Evolutionary conservation across 2,329 filamentous ascomycete genomes (phyloP).

Genomic region (Aspergillus felis): DNA sequence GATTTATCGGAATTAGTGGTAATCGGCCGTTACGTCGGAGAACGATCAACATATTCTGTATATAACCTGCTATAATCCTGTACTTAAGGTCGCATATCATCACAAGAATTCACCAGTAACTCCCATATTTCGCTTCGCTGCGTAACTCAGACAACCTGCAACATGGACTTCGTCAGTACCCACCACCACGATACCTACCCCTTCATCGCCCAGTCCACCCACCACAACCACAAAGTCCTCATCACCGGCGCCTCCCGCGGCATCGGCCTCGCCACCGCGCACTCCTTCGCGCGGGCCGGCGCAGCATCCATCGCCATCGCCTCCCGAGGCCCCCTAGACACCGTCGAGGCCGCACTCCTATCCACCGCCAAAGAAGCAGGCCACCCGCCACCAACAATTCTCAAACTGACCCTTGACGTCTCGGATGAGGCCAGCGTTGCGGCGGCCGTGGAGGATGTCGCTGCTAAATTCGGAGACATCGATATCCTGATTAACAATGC

Average conservation of each 20-base stretch:
- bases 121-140: background rate
- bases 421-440: conserved; percentile 30
- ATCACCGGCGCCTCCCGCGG: conserved; percentile 37
- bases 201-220: conserved; percentile 23
- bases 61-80: background rate
- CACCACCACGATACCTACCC: conserved; percentile 33
- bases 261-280: conserved; percentile 34
- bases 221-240: conserved; percentile 30
- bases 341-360: background rate
- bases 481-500: conserved; percentile 38
- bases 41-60: background rate
- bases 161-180: background rate
- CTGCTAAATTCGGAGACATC: conserved; percentile 28
- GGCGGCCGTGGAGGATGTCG: conserved; percentile 24
- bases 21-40: background rate
- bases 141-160: too few species aligned
- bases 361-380: background rate
- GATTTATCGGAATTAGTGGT: background rate
- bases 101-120: background rate
- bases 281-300: conserved; percentile 30
- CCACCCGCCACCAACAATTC: conserved; percentile 19
- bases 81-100: background rate
- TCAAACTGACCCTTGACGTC: conserved; percentile 34
- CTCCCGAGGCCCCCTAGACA: conserved; percentile 4
- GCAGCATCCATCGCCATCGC: conserved; percentile 36